Conservation (phyloP, 1,139 yeast species). For the Pichia sp. region DNA sequence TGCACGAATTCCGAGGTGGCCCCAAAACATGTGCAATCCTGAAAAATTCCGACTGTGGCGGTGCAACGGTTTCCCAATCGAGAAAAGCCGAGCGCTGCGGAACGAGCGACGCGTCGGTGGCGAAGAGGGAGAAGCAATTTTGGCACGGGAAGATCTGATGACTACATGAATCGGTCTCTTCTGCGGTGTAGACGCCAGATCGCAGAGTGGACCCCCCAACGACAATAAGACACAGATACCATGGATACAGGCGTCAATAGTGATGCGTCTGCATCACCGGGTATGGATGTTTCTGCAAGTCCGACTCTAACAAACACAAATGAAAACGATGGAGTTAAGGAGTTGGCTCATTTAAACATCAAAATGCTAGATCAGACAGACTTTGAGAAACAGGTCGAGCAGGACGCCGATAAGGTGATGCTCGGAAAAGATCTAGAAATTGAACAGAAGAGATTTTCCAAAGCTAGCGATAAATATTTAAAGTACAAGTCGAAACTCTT, state of each 20-base stretch:
- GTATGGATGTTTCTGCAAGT: too few relatives aligned
- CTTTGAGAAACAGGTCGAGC: slow-evolving; percentile 68
- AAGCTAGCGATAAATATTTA: slow-evolving; percentile 50
- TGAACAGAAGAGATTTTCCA: slow-evolving; percentile 71
- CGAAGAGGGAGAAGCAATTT: too few relatives aligned
- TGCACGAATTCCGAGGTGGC: too few relatives aligned
- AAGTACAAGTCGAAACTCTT: slow-evolving; percentile 35
- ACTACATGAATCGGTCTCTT: slow-evolving; percentile 1
- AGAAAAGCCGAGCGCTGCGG: too few relatives aligned
- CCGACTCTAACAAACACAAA: background rate
- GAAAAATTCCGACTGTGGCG: background rate
- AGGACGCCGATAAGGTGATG: slow-evolving; percentile 63
- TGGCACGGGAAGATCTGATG: slow-evolving; percentile 1
- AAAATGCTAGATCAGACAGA: slow-evolving; percentile 71
- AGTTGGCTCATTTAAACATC: slow-evolving; percentile 37
- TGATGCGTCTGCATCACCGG: too few relatives aligned
- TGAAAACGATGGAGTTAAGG: background rate
- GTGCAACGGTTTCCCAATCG: too few relatives aligned
- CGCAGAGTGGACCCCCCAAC: too few relatives aligned
- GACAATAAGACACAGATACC: too few relatives aligned
- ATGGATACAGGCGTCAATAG: too few relatives aligned
- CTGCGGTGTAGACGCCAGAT: too few relatives aligned
- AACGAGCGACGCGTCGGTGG: slow-evolving; percentile 2
- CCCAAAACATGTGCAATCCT: too few relatives aligned
- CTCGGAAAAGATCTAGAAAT: slow-evolving; percentile 64